Percentiles rank a stretch among this genome's conserved stretches.
Conservation (phyloP, 2,329 filamentous ascomycete species). For the Phialophora chinensis region DNA sequence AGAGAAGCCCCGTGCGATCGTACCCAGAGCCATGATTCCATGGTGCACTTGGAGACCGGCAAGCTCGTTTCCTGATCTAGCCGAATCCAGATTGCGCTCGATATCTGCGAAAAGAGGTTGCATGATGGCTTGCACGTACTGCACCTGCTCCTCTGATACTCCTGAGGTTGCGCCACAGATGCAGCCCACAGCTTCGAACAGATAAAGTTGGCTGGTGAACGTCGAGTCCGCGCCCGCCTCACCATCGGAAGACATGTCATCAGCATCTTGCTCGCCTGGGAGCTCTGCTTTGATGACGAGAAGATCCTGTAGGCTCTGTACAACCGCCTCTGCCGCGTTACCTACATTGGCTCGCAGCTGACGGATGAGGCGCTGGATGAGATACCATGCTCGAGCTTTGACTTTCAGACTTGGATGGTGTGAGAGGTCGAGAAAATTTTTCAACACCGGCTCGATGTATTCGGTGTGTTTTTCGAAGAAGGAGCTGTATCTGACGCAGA, state of each 20-base stretch:
- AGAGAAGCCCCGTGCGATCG: conserved; percentile 87
- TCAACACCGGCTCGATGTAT: conserved; percentile 83
- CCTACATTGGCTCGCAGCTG: conserved; percentile 83
- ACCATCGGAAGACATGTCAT: conserved; percentile 93
- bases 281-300: conserved; percentile 90
- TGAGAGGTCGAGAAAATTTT: conserved; percentile 87
- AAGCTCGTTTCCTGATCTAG: conserved; percentile 80
- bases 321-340: conserved; percentile 87
- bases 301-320: conserved; percentile 86
- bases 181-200: conserved; percentile 93
- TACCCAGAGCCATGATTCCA: conserved; percentile 93
- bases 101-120: conserved; percentile 89
- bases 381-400: conserved; percentile 91
- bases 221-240: conserved; percentile 88
- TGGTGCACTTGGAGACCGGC: conserved; percentile 91
- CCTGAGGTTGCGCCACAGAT: conserved; percentile 83
- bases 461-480: conserved; percentile 87
- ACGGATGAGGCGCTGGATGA: conserved; percentile 92
- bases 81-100: conserved; percentile 75
- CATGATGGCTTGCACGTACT: conserved; percentile 87
- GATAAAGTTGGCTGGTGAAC: conserved; percentile 87
- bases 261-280: conserved; percentile 75
- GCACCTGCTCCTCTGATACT: conserved; percentile 80
- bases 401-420: conserved; percentile 88
- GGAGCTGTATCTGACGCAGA: conserved; percentile 88